Percentiles rank a stretch among this genome's conserved stretches.
Conservation (phyloP, 352 stramenopile genomes). For the Pythium aquatile region DNA sequence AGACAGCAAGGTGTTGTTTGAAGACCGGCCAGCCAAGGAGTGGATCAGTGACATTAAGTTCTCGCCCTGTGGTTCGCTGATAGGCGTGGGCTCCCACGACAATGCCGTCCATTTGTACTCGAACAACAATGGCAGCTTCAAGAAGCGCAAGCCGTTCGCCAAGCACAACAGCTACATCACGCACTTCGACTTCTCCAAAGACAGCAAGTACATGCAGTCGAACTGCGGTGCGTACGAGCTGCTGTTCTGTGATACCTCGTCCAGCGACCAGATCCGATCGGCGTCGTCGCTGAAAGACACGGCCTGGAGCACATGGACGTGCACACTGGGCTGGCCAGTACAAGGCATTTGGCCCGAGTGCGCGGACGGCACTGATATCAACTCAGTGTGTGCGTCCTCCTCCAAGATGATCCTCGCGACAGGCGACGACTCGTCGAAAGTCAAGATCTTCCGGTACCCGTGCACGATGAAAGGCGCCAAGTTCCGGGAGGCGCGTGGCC, state of each 20-base stretch:
- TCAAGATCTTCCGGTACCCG: conserved; percentile 90
- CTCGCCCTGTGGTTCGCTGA: conserved; percentile 41
- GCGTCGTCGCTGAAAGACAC: conserved; percentile 74
- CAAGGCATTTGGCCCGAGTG: conserved; percentile 89
- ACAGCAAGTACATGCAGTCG: conserved; percentile 67
- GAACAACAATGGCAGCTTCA: conserved; percentile 23
- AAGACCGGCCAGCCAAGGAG: conserved; percentile 65
- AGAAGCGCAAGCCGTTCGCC: conserved; percentile 70
- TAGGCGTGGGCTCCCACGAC: conserved; percentile 74
- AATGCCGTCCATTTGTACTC: conserved; percentile 71
- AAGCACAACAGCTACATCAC: conserved; percentile 85
- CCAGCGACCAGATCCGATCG: conserved; percentile 82
- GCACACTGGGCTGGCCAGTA: conserved; percentile 86
- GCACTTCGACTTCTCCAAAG: conserved; percentile 79
- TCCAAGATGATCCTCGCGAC: conserved; percentile 72
- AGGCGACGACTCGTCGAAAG: conserved; percentile 71
- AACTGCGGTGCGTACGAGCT: conserved; percentile 90
- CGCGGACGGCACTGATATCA: conserved; percentile 85
- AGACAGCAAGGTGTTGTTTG: conserved; percentile 38
- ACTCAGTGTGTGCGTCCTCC: conserved; percentile 65
- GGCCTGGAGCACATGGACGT: conserved; percentile 90
- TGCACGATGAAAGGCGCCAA: conserved; percentile 65
- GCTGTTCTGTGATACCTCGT: conserved; percentile 83
- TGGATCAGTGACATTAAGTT: conserved; percentile 84
- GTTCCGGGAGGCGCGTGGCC: conserved; percentile 44